Base-by-base conservation (phyloP, 345 rosid species). In the Dipteronia sinensis region DNA sequence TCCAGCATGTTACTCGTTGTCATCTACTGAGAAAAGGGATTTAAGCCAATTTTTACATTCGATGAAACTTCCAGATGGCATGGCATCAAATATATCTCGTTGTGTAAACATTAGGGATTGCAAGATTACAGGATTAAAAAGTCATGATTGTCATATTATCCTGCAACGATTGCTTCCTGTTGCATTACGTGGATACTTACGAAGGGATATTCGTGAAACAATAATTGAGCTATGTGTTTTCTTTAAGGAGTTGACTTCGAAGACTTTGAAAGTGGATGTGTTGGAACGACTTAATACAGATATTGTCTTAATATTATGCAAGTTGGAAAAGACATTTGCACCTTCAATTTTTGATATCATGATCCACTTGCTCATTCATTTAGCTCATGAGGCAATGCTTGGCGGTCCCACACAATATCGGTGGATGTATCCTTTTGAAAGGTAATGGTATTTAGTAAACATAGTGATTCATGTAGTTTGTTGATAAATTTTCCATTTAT, bases 361-460 rank as follows among this genome's bases (percentile, higher is more conserved):
- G 38, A 25, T 15, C 8, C 44, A 71, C 10, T 10, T 51, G 17
- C 8, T 7, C 1, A 25, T 53, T 27, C 62, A 68, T n/a, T 42
- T 68, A 42, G 65, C 16, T 31, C 7, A 11, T 16, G 46, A 74
- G 29, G 69, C 46, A 44, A 16, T 3, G 47, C 46, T 25, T 7
- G 15, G 19, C 15, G 62, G 61, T 17, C 61, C 61, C 0, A 0
- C 59, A 2, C 76, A 72, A 29, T 71, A 71, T 55, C 47, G 64
- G 20, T 71, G 63, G 46, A 71, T 53, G 46, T 71, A 71, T 71
- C 65, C 47, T 11, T 56, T 55, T 71, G 27, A 71, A 19, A 71
- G 75, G 75, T 71, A 62, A 62, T 53, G 58, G n/a, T 12, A 11
- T 11, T 3, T 10, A 53, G 15, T 53, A 1, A 10, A 10, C 58